Evolutionary conservation across 2,329 filamentous ascomycete genomes (phyloP), one percentile per base, ranked within the genome.

Genomic region (Amauroascus niger): DNA sequence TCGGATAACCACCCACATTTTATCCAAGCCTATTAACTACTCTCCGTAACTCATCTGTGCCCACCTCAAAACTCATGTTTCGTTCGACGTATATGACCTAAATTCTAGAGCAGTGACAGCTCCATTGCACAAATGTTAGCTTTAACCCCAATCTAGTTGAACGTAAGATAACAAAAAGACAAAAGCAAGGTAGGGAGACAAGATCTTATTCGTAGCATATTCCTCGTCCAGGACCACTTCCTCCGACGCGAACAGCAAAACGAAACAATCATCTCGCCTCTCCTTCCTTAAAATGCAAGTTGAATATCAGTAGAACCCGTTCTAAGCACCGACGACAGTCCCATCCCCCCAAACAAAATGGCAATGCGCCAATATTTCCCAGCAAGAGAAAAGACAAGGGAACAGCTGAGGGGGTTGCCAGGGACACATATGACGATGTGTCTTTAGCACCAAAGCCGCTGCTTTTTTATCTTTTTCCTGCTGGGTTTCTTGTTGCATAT

Each of bases 251-350:
- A 32, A 33, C 24, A 32, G 28, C 24, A 33, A 13, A 28, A 14
- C 4, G 32, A 46, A 41, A 20, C 16, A 16, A n/a, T n/a, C 14
- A 18, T n/a, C 35, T n/a, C 48, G 16, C 22, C 48, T 44, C n/a
- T 26, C 28, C 22, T 26, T 6, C 22, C 28, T 33, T 13, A 18
- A 41, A 18, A 28, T 45, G 22, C 24, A 32, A n/a, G 11, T 2
- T n/a, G 6, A 48, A 62, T 63, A 60, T 73, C 70, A 73, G 70
- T 60, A 67, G 69, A 73, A 72, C 70, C 70, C 65, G 16, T 71
- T 73, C 62, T 73, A 73, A 73, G 70, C 70, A 73, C 63, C 70
- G 70, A 72, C 70, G 64, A 68, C 70, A 69, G 63, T 49, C 49
- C 55, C 49, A 47, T 49, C 54, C 59, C 44, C 37, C 48, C 24